Percentiles rank a stretch among this genome's conserved stretches.
phyloP scores from a whole-genome alignment of 768 basidiomycete genomes.

The Rhodosporidiobolus odoratus region DNA sequence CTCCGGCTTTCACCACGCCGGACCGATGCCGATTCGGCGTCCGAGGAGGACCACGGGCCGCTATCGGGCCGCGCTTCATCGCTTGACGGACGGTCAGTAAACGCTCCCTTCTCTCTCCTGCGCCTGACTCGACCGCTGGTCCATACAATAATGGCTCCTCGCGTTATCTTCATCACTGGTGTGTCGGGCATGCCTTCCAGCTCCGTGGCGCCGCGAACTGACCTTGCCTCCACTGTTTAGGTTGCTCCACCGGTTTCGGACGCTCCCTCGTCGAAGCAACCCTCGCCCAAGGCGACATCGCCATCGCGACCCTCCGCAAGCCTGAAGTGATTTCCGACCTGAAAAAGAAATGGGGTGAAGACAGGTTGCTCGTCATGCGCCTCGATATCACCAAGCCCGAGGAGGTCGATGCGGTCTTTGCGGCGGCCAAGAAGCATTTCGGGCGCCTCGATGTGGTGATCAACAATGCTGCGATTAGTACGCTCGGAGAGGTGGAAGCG shows the following conservation, averaged over 20 bases:
- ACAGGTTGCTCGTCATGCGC: conserved; percentile 48
- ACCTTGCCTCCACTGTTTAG: too few species aligned
- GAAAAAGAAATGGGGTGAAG: conserved; percentile 41
- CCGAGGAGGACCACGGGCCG: too few species aligned
- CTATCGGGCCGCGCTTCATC: too few species aligned
- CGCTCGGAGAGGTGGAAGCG: not conserved
- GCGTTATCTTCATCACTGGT: too few species aligned
- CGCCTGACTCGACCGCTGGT: too few species aligned
- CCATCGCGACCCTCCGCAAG: conserved; percentile 51
- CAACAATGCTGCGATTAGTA: not conserved
- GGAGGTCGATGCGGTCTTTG: not conserved
- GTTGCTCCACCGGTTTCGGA: conserved; percentile 51
- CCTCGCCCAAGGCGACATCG: conserved; percentile 49
- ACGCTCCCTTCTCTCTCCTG: too few species aligned
- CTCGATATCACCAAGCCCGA: conserved; percentile 48
- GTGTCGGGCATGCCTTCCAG: too few species aligned
- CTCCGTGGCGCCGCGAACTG: too few species aligned
- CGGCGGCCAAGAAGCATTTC: not conserved
- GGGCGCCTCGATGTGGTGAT: not conserved
- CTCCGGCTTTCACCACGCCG: too few species aligned
- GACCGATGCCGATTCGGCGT: too few species aligned
- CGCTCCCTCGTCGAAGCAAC: conserved; percentile 46
- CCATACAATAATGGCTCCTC: too few species aligned
- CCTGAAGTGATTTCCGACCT: conserved; percentile 48
- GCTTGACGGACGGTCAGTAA: too few species aligned